A percentile compares a stretch with the other conserved stretches of the same genome.
Conservation (phyloP, 2,329 filamentous ascomycete species). For the Thelonectria discophora region DNA sequence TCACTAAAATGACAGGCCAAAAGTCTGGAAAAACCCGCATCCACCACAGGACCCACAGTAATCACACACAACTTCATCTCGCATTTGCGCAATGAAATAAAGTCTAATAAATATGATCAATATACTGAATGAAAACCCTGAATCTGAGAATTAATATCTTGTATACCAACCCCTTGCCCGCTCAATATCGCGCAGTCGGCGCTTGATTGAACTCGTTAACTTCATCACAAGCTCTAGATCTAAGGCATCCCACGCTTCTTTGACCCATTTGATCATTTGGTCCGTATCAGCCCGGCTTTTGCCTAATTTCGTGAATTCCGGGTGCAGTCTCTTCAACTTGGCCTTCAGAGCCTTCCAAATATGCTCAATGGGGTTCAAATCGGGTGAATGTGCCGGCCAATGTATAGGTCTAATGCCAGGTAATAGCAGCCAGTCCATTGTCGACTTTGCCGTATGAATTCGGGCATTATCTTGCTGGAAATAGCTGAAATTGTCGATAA, state of each 20-base stretch:
- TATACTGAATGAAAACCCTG: constrained; percentile 9
- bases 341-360: constrained; percentile 4
- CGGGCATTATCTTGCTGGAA: constrained; percentile 14
- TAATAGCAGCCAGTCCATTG: not conserved
- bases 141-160: constrained; percentile 9
- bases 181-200: not conserved
- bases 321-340: not conserved
- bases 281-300: constrained; percentile 3
- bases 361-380: constrained; percentile 10
- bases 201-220: constrained; percentile 3
- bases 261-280: not conserved
- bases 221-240: not conserved
- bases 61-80: not conserved
- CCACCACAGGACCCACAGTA: too few relatives aligned
- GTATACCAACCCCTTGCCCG: constrained; percentile 12
- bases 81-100: not conserved
- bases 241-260: constrained; percentile 9
- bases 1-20: not conserved
- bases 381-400: constrained; percentile 3
- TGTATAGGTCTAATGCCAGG: not conserved
- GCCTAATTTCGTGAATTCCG: not conserved
- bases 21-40: not conserved
- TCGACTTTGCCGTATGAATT: not conserved
- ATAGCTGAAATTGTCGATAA: not conserved
- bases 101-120: not conserved